phyloP scores from a whole-genome alignment of 2,329 filamentous ascomycete genomes.

The Elsinoe perseae region DNA sequence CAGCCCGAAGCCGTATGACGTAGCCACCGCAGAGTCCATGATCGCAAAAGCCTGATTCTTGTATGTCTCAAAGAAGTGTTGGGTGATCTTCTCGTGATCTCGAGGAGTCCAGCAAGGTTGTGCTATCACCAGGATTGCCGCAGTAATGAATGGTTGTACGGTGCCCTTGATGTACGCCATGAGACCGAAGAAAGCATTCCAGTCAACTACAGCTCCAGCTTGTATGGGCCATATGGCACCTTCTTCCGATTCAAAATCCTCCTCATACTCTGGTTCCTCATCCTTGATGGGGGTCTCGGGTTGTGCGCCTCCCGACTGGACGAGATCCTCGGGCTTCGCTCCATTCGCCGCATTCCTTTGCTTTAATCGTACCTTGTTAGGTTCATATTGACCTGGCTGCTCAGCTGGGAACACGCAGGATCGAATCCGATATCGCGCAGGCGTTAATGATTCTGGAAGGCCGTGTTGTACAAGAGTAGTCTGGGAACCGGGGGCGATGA shows the following conservation, averaged over 20 bases:
- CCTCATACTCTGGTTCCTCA: conserved; percentile 65
- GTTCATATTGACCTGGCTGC: conserved; percentile 72
- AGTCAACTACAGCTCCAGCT: conserved; percentile 77
- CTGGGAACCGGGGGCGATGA: conserved; percentile 77
- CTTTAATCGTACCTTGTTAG: conserved; percentile 62
- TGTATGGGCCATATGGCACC: conserved; percentile 81
- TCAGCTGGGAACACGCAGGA: conserved; percentile 86
- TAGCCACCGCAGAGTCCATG: conserved; percentile 80
- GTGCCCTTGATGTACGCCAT: conserved; percentile 86
- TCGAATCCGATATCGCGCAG: conserved; percentile 74
- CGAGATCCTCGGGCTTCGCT: conserved; percentile 28
- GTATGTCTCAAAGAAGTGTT: conserved; percentile 96
- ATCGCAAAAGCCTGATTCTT: conserved; percentile 87
- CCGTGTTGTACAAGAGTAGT: conserved; percentile 88
- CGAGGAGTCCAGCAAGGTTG: conserved; percentile 85
- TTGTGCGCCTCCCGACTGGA: conserved; percentile 27
- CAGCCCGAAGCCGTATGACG: conserved; percentile 72
- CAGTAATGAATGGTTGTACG: conserved; percentile 86
- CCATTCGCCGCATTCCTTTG: conserved; percentile 26
- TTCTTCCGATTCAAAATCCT: conserved; percentile 79
- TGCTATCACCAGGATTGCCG: conserved; percentile 81
- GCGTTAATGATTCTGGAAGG: conserved; percentile 81
- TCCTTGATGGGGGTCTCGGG: conserved; percentile 33
- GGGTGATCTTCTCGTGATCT: conserved; percentile 78
- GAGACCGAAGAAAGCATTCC: conserved; percentile 88